Conservation (phyloP, 1,284 basidiomycete genomes). For the Amylostereum areolatum region DNA sequence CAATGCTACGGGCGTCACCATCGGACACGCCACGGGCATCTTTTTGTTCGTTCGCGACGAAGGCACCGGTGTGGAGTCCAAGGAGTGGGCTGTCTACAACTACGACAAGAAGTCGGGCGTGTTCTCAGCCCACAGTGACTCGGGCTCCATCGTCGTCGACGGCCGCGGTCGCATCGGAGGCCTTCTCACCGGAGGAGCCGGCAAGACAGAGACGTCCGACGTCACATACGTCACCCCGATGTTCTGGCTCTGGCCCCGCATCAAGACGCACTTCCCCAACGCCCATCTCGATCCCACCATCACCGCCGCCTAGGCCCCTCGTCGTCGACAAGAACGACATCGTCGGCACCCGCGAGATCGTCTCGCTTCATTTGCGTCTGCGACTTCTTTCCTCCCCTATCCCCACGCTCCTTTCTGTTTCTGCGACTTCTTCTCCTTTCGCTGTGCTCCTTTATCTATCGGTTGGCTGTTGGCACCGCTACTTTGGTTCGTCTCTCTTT, state of each 20-base stretch:
- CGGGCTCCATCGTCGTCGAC: conserved; percentile 26
- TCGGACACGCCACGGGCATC: conserved; percentile 20
- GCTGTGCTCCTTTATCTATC: conserved; percentile 5
- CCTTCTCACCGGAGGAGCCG: conserved; percentile 26
- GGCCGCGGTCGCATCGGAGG: conserved; percentile 20
- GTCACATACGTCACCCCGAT: conserved; percentile 27
- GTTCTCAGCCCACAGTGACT: conserved; percentile 28
- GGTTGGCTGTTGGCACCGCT: not conserved
- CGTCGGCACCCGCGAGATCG: conserved; percentile 3
- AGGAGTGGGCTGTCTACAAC: conserved; percentile 21
- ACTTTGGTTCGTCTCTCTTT: not conserved
- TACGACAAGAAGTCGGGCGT: conserved; percentile 20
- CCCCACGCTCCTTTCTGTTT: conserved; percentile 4
- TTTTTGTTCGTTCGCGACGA: conserved; percentile 19
- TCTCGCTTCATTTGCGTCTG: conserved; percentile 6
- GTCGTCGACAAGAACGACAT: conserved; percentile 3
- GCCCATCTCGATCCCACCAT: conserved; percentile 4
- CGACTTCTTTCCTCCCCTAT: no score
- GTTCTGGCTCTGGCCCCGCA: conserved; percentile 19
- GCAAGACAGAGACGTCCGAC: conserved; percentile 19
- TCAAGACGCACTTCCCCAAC: conserved; percentile 20
- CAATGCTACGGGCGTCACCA: conserved; percentile 21
- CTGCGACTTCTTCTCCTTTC: conserved; percentile 7
- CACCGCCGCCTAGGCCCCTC: conserved; percentile 3
- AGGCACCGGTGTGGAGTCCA: conserved; percentile 19